phyloP scores from a whole-genome alignment of 2,329 filamentous ascomycete species.

The Byssothecium circinans region DNA sequence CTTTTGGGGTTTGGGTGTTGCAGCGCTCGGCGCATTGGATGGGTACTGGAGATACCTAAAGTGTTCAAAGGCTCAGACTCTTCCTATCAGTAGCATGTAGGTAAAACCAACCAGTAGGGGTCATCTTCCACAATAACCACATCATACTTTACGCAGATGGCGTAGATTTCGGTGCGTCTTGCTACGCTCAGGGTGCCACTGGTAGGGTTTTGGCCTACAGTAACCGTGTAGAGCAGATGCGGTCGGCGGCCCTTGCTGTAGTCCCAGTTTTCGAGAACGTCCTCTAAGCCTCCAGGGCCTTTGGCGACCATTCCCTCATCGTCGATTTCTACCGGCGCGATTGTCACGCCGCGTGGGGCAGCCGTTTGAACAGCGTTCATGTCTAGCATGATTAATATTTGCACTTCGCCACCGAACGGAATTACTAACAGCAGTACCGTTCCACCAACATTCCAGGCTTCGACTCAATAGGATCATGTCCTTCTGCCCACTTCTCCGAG shows the following conservation, averaged over 20 bases:
- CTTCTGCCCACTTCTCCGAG: slow-evolving; percentile 72
- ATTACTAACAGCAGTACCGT: slow-evolving; percentile 55
- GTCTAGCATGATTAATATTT: slow-evolving; percentile 59
- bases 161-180: slow-evolving; percentile 77
- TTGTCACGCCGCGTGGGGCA: slow-evolving; percentile 68
- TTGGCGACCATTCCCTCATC: slow-evolving; percentile 74
- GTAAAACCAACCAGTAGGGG: slow-evolving; percentile 96
- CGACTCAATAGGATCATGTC: slow-evolving; percentile 66
- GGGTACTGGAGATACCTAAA: slow-evolving; percentile 91
- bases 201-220: slow-evolving; percentile 89
- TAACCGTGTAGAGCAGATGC: slow-evolving; percentile 86
- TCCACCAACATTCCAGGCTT: slow-evolving; percentile 80
- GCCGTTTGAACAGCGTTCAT: slow-evolving; percentile 72
- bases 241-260: slow-evolving; percentile 70
- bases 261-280: slow-evolving; percentile 85
- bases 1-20: slow-evolving; percentile 48
- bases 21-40: slow-evolving; percentile 56
- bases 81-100: too few relatives aligned
- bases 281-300: slow-evolving; percentile 72
- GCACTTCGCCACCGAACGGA: background rate
- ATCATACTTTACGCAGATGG: slow-evolving; percentile 79
- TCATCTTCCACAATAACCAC: slow-evolving; percentile 92
- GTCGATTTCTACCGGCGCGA: slow-evolving; percentile 75
- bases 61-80: too few relatives aligned
- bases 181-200: slow-evolving; percentile 72